A percentile compares a stretch with the other conserved stretches of the same genome.
Conservation (phyloP, 495 filamentous ascomycete species). For the Pseudoneurospora amorphoporcata region DNA sequence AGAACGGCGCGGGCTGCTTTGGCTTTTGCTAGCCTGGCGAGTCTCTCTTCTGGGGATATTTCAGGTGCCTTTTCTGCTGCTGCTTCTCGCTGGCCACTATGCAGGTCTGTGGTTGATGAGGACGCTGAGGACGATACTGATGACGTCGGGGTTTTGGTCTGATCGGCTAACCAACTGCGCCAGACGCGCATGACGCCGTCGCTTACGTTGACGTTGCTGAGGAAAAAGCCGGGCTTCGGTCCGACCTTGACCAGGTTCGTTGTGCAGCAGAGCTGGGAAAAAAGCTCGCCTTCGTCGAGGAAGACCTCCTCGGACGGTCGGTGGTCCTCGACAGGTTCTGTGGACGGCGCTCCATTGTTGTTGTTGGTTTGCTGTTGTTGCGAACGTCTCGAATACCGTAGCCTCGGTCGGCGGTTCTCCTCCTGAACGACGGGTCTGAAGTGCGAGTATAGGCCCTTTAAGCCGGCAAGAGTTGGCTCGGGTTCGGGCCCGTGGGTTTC, state of each 20-base stretch:
- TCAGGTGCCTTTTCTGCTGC: not conserved
- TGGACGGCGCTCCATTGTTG: conserved; percentile 13
- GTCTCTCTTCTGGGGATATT: not conserved
- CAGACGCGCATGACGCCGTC: conserved; percentile 58
- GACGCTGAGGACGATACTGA: not conserved
- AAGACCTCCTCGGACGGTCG: conserved; percentile 47
- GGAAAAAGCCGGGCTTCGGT: conserved; percentile 46
- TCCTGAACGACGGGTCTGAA: conserved; percentile 49
- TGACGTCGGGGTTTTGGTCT: not conserved
- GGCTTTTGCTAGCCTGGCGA: not conserved
- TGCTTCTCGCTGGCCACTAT: not conserved
- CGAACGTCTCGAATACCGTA: conserved; percentile 20
- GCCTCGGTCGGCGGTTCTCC: conserved; percentile 29
- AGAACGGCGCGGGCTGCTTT: conserved; percentile 26
- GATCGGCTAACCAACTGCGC: conserved; percentile 55
- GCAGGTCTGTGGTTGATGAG: not conserved
- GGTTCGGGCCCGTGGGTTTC: conserved; percentile 8
- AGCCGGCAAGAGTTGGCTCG: conserved; percentile 15
- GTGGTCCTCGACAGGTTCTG: not conserved
- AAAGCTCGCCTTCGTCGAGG: conserved; percentile 57
- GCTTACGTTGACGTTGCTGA: conserved; percentile 49
- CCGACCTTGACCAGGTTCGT: conserved; percentile 58
- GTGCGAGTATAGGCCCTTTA: conserved; percentile 35
- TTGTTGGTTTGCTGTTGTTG: not conserved
- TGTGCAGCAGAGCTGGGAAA: conserved; percentile 60